Conservation (phyloP, 768 basidiomycete species). For the Crepidotus variabilis region DNA sequence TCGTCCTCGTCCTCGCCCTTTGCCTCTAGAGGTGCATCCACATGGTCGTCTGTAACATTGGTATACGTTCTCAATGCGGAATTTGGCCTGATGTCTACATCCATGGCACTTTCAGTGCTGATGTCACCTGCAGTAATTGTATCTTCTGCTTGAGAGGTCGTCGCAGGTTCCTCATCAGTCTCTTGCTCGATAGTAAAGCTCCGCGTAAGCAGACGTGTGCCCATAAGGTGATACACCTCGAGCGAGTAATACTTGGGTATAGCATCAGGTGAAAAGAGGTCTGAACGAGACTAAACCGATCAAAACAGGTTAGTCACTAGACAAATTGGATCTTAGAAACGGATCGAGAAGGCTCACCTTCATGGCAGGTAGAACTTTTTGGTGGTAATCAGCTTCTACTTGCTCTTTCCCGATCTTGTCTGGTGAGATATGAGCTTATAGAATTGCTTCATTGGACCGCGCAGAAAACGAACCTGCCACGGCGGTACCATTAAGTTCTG, state of each 20-base stretch:
- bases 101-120: conserved; percentile 37
- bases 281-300: conserved; percentile 52
- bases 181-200: conserved; percentile 70
- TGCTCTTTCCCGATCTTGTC: conserved; percentile 86
- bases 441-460: background rate
- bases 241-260: conserved; percentile 55
- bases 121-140: conserved; percentile 20
- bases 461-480: conserved; percentile 67
- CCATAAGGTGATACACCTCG: conserved; percentile 80
- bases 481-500: conserved; percentile 77
- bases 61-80: conserved; percentile 4
- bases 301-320: background rate
- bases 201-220: conserved; percentile 87
- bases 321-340: background rate
- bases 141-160: background rate
- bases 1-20: conserved; percentile 26
- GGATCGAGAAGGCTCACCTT: conserved; percentile 39
- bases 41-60: background rate
- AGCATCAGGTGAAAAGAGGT: conserved; percentile 61
- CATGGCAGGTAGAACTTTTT: conserved; percentile 68
- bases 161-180: conserved; percentile 12
- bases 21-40: conserved; percentile 25
- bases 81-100: conserved; percentile 28
- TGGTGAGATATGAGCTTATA: conserved; percentile 22
- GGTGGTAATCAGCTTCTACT: conserved; percentile 68